Evolutionary conservation across 2,329 filamentous ascomycete genomes (phyloP).

Genomic region (Colletotrichum scovillei): DNA sequence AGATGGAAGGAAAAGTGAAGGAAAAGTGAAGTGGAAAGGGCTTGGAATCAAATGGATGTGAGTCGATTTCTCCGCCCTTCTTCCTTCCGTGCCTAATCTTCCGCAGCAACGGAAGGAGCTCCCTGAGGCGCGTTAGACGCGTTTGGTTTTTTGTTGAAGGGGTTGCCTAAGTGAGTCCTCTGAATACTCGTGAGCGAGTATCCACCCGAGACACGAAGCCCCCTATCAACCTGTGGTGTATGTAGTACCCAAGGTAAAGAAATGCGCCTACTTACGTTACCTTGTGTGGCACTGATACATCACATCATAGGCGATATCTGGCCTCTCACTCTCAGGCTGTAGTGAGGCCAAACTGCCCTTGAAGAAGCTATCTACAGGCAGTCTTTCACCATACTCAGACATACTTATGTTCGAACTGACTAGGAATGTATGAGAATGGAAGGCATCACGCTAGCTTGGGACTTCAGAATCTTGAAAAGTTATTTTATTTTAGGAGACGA

Average conservation of each 20-base stretch:
- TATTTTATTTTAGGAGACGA: background rate
- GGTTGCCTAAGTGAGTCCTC: background rate
- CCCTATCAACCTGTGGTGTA: fast-evolving
- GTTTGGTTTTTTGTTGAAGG: background rate
- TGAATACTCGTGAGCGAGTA: background rate
- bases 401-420: no score
- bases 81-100: background rate
- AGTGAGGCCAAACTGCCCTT: no score
- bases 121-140: no score
- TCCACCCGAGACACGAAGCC: background rate
- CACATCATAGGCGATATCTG: fast-evolving
- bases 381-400: fast-evolving
- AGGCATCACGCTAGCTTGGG: no score
- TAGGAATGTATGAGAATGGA: no score
- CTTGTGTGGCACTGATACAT: no score
- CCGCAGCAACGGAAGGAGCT: background rate
- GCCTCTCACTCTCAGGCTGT: no score
- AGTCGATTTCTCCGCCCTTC: background rate
- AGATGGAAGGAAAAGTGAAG: no score
- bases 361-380: no score
- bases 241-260: no score
- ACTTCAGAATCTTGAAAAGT: no score
- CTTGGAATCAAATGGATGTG: background rate
- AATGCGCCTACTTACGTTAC: no score
- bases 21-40: background rate